Conservation (phyloP, 139 green algal genomes). For the Tetraselmis striata region DNA sequence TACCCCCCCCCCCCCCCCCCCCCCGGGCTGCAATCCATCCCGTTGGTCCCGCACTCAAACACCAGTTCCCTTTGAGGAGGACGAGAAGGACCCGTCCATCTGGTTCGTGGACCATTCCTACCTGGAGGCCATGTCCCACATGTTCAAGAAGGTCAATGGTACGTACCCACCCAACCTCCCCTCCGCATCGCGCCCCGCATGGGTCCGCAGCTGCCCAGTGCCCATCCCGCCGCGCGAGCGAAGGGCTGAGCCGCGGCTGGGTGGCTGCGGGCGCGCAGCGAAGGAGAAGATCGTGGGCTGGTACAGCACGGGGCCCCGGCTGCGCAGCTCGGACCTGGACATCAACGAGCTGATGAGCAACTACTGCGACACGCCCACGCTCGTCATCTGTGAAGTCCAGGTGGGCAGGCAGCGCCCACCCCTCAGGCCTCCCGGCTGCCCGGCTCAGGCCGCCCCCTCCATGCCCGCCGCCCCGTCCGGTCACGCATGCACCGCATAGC, state of each 20-base stretch:
- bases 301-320: slow-evolving; percentile 95
- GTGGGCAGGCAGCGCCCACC: slow-evolving; percentile 33
- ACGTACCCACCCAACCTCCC: too few species aligned
- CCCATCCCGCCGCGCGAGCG: too few species aligned
- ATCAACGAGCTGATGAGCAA: slow-evolving; percentile 77
- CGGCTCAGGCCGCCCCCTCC: too few species aligned
- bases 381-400: slow-evolving; percentile 95
- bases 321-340: slow-evolving; percentile 88
- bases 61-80: slow-evolving; percentile 99
- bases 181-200: too few species aligned
- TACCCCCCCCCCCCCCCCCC: too few species aligned
- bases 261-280: slow-evolving; percentile 39
- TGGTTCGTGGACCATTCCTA: slow-evolving; percentile 99
- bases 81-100: slow-evolving; percentile 89
- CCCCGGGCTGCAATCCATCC: too few species aligned
- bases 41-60: too few species aligned
- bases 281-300: slow-evolving; percentile 92
- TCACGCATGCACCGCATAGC: too few species aligned
- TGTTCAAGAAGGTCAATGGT: slow-evolving; percentile 99
- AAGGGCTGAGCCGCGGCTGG: not conserved
- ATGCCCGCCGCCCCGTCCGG: too few species aligned
- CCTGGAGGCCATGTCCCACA: slow-evolving; percentile 92
- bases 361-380: slow-evolving; percentile 77
- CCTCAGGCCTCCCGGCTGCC: too few species aligned
- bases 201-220: too few species aligned